Conservation (phyloP, 306 rosid genomes). For the Sphenostylis stenocarpa region DNA sequence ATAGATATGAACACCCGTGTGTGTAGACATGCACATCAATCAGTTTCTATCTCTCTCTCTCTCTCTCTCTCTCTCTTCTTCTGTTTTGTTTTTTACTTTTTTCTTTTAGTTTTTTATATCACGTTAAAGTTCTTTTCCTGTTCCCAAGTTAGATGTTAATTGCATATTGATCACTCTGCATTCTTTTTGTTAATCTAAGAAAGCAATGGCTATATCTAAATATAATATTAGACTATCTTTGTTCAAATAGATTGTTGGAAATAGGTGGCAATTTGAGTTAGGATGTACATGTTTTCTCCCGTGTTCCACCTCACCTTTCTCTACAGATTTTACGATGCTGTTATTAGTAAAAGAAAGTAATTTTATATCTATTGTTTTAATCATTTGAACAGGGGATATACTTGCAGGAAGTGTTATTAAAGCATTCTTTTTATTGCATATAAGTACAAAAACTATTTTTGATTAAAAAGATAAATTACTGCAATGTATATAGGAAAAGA, state of each 20-base stretch:
- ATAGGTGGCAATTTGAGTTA: background rate
- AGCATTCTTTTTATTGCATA: background rate
- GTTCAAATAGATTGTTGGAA: background rate
- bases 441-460: background rate
- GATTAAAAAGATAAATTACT: background rate
- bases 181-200: background rate
- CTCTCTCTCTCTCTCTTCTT: background rate
- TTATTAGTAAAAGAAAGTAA: conserved; percentile 2
- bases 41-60: background rate
- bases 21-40: conserved; percentile 15
- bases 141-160: conserved; percentile 5
- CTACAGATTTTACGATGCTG: background rate
- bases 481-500: conserved; percentile 11
- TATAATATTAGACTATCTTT: conserved; percentile 11
- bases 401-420: background rate
- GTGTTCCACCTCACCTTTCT: background rate
- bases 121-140: conserved; percentile 2
- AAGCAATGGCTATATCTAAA: background rate
- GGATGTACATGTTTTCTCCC: background rate
- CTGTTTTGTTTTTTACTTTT: too few relatives aligned
- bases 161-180: background rate
- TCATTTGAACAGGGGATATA: background rate
- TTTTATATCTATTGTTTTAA: background rate
- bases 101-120: background rate
- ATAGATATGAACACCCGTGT: background rate